Evolutionary conservation across 257 asterid species (phyloP).

Genomic region (Craterostigma plantagineum): DNA sequence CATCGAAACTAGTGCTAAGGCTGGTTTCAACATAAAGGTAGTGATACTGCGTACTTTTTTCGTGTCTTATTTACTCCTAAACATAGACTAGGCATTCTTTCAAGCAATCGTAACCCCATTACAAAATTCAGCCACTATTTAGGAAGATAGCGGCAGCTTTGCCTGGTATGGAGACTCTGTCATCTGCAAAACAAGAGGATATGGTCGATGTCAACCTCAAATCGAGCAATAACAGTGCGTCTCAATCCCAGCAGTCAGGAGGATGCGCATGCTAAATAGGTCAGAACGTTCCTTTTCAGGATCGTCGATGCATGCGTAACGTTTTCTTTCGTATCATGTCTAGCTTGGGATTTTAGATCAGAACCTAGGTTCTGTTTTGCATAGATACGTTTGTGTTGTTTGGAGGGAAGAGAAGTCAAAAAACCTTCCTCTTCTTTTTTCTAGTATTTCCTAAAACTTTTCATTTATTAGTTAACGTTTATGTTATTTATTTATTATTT

Average conservation of each 20-base stretch:
- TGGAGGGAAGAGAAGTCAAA: too few relatives aligned
- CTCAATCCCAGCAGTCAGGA: constrained; percentile 63
- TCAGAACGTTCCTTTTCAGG: too few relatives aligned
- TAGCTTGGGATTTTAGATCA: too few relatives aligned
- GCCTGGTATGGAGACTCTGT: constrained; percentile 90
- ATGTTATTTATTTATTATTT: too few relatives aligned
- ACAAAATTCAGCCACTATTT: constrained; percentile 45
- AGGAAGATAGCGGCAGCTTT: constrained; percentile 90
- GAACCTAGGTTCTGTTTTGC: too few relatives aligned
- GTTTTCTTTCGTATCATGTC: too few relatives aligned
- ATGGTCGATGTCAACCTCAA: constrained; percentile 94
- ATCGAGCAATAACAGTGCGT: constrained; percentile 50
- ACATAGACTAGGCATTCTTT: background rate
- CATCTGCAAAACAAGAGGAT: constrained; percentile 82
- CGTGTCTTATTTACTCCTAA: too few relatives aligned
- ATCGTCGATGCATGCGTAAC: too few relatives aligned
- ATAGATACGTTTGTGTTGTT: too few relatives aligned
- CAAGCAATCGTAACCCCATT: background rate
- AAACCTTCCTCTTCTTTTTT: too few relatives aligned
- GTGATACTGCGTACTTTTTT: background rate
- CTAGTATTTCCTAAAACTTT: too few relatives aligned
- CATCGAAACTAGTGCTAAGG: constrained; percentile 48
- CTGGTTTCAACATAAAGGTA: constrained; percentile 53
- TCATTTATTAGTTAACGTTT: too few relatives aligned
- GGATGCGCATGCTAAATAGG: constrained; percentile 75